Base-by-base conservation (phyloP, 768 basidiomycete species). In the Tylopilus sp. region DNA sequence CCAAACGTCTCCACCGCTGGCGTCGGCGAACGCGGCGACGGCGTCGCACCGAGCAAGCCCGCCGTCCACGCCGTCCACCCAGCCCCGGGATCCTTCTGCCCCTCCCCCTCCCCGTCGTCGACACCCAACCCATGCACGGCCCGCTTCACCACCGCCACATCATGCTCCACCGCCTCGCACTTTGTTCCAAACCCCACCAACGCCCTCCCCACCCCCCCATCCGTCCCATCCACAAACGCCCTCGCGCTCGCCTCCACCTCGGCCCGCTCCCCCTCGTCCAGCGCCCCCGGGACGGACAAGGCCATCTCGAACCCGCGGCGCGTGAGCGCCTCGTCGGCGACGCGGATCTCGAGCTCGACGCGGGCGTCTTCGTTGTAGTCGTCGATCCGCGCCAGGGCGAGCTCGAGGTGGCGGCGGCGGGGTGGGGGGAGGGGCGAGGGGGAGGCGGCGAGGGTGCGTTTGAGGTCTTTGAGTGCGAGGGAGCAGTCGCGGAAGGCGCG, bases 301-400 rank as follows among this genome's bases (percentile, higher is more conserved):
- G 90, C 65, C 1, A 86, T 83, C 58, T 84, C 82, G 54, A 84
- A 92, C 4, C 89, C 89, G 9, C 76, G 77, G 8, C 74, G 72
- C 0, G 85, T 73, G 14, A 92, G 76, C 12, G 76, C 78, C 56
- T 89, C 89, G 63, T 93, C 90, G 3, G 86, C 79, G 11, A 84
- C 71, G 22, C 82, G 80, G 36, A 92, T 92, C 70, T 92, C 90
- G 21, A 93, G 71, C 63, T 92, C 90, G 11, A 93, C 90, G 1
- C 87, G 81, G 1, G 82, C 82, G 57, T 92, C 90, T 64, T 92
- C 90, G 6, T 80, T 80, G 62, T 79, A 88, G 63, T 93, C 87
- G 48, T 82, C 76, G 38, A 93, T 74, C 9, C 89, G 76, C 24
- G 81, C 74, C 17, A 87, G 69, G 6, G 82, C 84, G 0, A 73